Conservation (phyloP, 306 rosid species). For the Vicia sativa region DNA sequence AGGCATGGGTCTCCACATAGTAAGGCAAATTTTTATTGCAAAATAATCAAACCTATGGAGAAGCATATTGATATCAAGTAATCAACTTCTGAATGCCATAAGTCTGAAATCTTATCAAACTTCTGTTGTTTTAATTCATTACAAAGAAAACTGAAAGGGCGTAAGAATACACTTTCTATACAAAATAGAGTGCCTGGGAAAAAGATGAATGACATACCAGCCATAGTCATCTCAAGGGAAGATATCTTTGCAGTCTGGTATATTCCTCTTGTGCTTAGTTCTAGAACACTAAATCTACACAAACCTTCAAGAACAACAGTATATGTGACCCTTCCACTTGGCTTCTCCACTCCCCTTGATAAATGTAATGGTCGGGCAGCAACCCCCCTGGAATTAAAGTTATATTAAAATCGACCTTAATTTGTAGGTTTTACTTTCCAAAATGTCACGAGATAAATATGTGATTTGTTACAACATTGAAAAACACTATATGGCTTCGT, state of each 20-base stretch:
- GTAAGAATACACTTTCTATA: constrained; percentile 5
- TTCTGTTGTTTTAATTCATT: constrained; percentile 9
- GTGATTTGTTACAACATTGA: constrained; percentile 25
- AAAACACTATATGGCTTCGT: background rate
- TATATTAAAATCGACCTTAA: constrained; percentile 38
- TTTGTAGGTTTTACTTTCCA: constrained; percentile 24
- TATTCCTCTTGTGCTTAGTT: constrained; percentile 94
- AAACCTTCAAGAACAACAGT: constrained; percentile 95
- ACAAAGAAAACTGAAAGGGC: constrained; percentile 2
- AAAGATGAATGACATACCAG: constrained; percentile 55
- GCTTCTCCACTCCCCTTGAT: constrained; percentile 99
- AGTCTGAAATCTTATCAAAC: constrained; percentile 11
- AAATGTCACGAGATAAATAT: constrained; percentile 13
- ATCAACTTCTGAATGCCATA: constrained; percentile 19
- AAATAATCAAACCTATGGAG: constrained; percentile 23
- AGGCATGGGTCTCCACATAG: constrained; percentile 16
- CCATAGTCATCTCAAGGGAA: constrained; percentile 87
- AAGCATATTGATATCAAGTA: constrained; percentile 15
- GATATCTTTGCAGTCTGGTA: constrained; percentile 91
- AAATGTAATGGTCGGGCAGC: constrained; percentile 97
- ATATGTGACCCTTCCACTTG: constrained; percentile 98
- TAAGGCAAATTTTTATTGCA: constrained; percentile 2
- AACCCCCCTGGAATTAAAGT: constrained; percentile 75
- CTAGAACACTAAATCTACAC: constrained; percentile 91
- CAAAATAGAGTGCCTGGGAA: constrained; percentile 15